Base-by-base conservation (phyloP, 2,329 filamentous ascomycete species). In the Verruconis gallopava region DNA sequence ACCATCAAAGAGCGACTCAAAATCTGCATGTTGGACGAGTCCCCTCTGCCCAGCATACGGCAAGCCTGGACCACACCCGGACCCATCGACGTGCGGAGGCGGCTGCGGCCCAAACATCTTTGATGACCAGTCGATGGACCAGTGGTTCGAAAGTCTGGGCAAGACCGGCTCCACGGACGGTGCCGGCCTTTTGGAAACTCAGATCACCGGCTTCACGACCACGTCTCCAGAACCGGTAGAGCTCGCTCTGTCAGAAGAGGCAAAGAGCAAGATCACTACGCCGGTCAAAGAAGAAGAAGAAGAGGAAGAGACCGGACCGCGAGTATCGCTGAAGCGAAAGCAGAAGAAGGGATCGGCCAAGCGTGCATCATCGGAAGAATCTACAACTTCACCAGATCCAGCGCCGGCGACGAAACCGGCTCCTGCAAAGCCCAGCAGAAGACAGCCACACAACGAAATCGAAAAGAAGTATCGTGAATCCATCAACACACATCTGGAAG, bases 401-500 rank as follows among this genome's bases (percentile, higher is more conserved):
- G 50, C 50, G 2, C 46, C 46, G 20, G 19, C 18, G 13, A 21
- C 33, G 18, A 44, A 37, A 25, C 5, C 18, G 13, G 43, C 36
- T 19, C 60, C 60, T 44, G 49, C 53, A 14, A 61, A 60, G 44
- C 49, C 53, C 9, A 56, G 56, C 21, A 53, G 55, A 19, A 54
- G 60, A 32, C 46, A 61, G 14, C 60, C 60, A 9, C 64, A 67
- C 53, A 66, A 65, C 40, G 61, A 66, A 46, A 63, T 67, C 41
- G 64, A 67, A 47, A 60, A 62, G 37, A 62, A 65, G 43, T 67
- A 67, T 49, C 63, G 64, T 40, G 62, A 66, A 40, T 65, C 62
- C 3, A 56, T 67, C 38, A 66, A 66, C 51, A 61, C 62, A 1
- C 63, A 65, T 44, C 58, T 66, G 37, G 64, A 67, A 13, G 60